Evolutionary conservation across 345 rosid genomes (phyloP).

Genomic region (Eucalyptus sp.): DNA sequence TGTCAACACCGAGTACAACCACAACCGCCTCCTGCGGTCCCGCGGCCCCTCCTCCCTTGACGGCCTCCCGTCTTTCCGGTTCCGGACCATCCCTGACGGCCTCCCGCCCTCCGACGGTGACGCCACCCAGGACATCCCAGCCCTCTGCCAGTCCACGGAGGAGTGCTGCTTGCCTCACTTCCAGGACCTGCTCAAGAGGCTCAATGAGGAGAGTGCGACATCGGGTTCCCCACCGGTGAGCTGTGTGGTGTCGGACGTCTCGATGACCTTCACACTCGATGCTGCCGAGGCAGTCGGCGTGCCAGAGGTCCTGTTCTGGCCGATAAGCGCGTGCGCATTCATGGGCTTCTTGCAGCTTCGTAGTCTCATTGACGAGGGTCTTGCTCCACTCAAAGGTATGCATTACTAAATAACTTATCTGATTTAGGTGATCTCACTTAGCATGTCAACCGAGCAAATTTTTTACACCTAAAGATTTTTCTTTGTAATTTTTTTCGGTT

Average conservation of each 20-base stretch:
- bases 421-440: background rate
- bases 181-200: too few relatives aligned
- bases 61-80: slow-evolving; percentile 27
- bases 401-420: background rate
- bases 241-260: background rate
- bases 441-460: background rate
- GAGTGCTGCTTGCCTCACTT: too few relatives aligned
- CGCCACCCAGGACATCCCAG: slow-evolving; percentile 20
- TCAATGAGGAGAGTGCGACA: too few relatives aligned
- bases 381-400: slow-evolving; percentile 29
- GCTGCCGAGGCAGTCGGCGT: slow-evolving; percentile 29
- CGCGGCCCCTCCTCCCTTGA: slow-evolving; percentile 15
- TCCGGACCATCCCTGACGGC: slow-evolving; percentile 7
- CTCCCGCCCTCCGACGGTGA: slow-evolving; percentile 19
- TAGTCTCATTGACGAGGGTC: slow-evolving; percentile 14
- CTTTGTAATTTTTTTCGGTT: background rate
- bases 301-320: slow-evolving; percentile 28
- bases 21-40: slow-evolving; percentile 24
- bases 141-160: too few relatives aligned
- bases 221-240: too few relatives aligned
- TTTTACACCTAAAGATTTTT: background rate
- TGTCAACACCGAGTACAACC: slow-evolving; percentile 38
- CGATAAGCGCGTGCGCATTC: slow-evolving; percentile 28
- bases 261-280: slow-evolving; percentile 23
- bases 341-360: slow-evolving; percentile 6